Base-by-base conservation (phyloP, 371 early-diverging fungal genomes). In the Parasitella parasitica region DNA sequence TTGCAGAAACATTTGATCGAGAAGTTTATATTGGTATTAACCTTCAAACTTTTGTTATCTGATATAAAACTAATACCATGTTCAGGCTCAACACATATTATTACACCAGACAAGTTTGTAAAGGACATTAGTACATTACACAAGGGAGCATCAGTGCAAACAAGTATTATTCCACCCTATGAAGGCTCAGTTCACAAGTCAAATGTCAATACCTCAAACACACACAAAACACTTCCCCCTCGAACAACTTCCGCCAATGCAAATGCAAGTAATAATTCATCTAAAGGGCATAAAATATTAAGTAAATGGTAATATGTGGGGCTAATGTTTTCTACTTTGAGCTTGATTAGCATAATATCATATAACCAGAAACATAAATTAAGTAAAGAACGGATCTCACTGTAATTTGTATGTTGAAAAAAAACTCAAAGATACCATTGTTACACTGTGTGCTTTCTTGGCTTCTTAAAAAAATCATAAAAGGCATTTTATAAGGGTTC, bases 21-120 rank as follows among this genome's bases (percentile, higher is more conserved):
- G 94, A 97, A 49, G 85, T 96, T 2, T 77, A 91, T 64, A 88
- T 96, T 63, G 97, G 94, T 76, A 83, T 72, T 26, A 27, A 55
- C 52, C 32, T 18, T 22, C 20, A 35, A 35, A 32, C 11, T 32
- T 32, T 32, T 20, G 11, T 11, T 43, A 18, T 43, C 43, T 22
- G 4, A 50, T 24, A 6, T 7, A 32, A 52, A 36, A 9, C 1
- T 27, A 26, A 43, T 49, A 18, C 9, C 22, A 22, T 27, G n/a
- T 22, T 1, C 61, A 81, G 90, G 94, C 7, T 90, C 93, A 13
- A 93, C 92, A 3, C 86, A 89, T 63, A 78, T 92, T 15, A 80
- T 91, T 41, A 92, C 92, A 16, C 94, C 98, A 9, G 73, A 80
- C 32, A 80, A 86, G 57, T 94, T 91, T 64, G 72, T 96, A 12